Conservation (phyloP, 495 filamentous ascomycete species). For the Coniosporium apollinis region DNA sequence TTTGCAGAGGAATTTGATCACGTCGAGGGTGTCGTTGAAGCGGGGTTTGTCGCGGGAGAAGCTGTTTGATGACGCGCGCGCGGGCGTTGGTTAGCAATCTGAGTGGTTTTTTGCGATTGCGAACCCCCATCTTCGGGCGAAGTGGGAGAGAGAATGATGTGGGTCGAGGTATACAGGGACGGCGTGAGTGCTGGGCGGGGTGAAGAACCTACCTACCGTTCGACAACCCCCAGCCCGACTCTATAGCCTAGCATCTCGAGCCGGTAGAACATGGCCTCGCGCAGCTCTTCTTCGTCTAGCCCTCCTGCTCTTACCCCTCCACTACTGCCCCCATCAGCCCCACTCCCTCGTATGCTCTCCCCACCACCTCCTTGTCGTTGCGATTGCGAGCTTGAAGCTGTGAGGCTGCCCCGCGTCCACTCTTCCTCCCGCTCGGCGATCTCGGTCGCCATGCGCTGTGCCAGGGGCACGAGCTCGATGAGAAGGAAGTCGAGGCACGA, state of each 20-base stretch:
- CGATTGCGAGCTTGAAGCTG: background rate
- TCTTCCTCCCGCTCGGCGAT: slow-evolving; percentile 24
- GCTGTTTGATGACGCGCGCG: slow-evolving; percentile 25
- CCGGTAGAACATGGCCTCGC: slow-evolving; percentile 67
- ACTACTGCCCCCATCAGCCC: background rate
- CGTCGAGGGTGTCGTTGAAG: slow-evolving; percentile 23
- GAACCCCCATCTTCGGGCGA: too few species aligned
- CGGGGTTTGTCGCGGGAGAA: slow-evolving; percentile 79
- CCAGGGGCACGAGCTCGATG: slow-evolving; percentile 91
- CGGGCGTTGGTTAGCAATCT: too few species aligned
- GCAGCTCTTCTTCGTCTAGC: slow-evolving; percentile 59
- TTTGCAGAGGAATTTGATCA: slow-evolving; percentile 95
- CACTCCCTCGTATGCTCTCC: background rate
- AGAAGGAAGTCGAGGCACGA: slow-evolving; percentile 84
- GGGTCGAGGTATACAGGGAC: background rate
- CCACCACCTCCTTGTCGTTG: background rate
- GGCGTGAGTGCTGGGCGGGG: background rate
- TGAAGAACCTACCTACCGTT: slow-evolving; percentile 46
- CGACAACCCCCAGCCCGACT: slow-evolving; percentile 82
- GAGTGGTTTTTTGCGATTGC: background rate
- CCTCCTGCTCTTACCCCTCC: slow-evolving; percentile 6
- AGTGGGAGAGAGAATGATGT: background rate
- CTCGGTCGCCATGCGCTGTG: slow-evolving; percentile 57
- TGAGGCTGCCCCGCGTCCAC: background rate
- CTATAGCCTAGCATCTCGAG: slow-evolving; percentile 80